These are phyloP conservation scores for Leishmania mexicana DNA, from an alignment of 208 protist genomes.

Conservation along the genomic window DNA sequence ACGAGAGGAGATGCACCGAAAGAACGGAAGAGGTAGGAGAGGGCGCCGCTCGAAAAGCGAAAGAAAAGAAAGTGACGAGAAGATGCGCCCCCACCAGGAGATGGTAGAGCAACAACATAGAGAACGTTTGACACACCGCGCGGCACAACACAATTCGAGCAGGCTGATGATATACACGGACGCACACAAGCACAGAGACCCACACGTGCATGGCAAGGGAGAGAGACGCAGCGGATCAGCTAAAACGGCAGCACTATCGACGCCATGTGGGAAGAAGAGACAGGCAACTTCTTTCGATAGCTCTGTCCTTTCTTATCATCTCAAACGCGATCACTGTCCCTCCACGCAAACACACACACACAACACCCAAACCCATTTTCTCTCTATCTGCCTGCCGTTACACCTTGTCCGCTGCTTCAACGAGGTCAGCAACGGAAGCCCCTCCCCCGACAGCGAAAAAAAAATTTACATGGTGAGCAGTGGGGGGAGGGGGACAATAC, in stretches of 20 bases:
- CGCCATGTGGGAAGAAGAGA: neutral
- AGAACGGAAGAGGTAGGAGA: neutral
- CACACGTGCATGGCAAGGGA: neutral
- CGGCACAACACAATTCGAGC: neutral
- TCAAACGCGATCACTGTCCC: neutral
- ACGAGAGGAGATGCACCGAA: neutral
- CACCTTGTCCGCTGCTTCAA: neutral
- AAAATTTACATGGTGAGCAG: slow-evolving; percentile 1
- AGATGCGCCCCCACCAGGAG: neutral
- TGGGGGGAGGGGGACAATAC: neutral
- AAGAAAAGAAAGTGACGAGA: neutral
- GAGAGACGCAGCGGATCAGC: neutral
- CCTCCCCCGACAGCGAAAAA: neutral
- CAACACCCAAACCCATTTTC: neutral
- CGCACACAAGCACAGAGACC: neutral
- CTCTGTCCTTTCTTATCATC: neutral
- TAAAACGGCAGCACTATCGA: neutral
- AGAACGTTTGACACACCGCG: neutral
- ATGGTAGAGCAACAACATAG: neutral
- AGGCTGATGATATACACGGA: neutral
- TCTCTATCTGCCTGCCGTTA: neutral
- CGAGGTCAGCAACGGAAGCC: neutral
- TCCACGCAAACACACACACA: neutral
- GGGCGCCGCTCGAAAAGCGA: neutral
- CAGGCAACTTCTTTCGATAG: neutral